Conservation (phyloP, 1,139 yeast species). For the Martiniozyma asiatica region DNA sequence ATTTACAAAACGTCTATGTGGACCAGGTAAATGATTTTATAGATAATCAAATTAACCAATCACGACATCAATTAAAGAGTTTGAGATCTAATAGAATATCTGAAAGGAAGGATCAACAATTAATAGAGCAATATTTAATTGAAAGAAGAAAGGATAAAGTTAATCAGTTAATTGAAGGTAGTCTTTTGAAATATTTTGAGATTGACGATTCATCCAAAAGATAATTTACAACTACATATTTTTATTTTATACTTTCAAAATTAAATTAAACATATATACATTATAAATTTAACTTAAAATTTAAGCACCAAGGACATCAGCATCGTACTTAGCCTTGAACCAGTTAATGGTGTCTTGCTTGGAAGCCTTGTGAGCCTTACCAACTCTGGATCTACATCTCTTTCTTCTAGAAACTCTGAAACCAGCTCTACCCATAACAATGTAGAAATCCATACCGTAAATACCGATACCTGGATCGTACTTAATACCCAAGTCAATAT, state of each 20-base stretch:
- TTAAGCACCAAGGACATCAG: conserved; percentile 86
- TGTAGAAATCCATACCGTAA: conserved; percentile 99
- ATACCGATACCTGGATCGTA: conserved; percentile 99
- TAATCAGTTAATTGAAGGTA: conserved; percentile 11
- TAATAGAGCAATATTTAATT: conserved; percentile 1
- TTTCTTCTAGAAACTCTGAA: conserved; percentile 98
- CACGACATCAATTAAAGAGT: no score
- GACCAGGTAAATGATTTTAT: no score
- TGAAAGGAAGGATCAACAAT: neutral
- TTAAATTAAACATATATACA: conserved; percentile 1
- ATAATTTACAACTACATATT: no score
- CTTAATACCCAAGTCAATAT: conserved; percentile 99
- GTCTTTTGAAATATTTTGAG: conserved; percentile 6
- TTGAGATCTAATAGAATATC: no score
- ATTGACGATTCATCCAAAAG: no score
- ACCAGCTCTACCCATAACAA: conserved; percentile 99
- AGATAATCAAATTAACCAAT: no score
- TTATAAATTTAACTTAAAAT: conserved; percentile 10
- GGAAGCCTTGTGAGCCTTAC: conserved; percentile 85
- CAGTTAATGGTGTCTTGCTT: conserved; percentile 93
- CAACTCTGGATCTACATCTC: conserved; percentile 84
- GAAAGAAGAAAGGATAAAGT: conserved; percentile 3
- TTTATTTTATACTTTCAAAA: conserved; percentile 2
- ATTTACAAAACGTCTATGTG: neutral
- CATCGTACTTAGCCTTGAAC: conserved; percentile 99